phyloP scores from a whole-genome alignment of 192 early-diverging fungal genomes.

The Chytriomyces sp. region DNA sequence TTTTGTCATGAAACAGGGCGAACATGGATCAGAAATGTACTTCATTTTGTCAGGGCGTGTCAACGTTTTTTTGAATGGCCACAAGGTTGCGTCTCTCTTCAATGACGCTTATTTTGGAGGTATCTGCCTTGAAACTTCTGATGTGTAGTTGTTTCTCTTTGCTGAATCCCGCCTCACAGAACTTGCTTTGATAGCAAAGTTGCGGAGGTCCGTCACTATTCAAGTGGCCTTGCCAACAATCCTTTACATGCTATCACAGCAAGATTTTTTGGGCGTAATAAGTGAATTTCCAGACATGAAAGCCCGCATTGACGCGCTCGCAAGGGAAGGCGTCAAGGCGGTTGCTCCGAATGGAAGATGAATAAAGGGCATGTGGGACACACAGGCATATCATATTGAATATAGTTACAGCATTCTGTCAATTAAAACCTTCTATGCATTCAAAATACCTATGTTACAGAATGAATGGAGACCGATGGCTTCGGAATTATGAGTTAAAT shows the following conservation, averaged over 20 bases:
- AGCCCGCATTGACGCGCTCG: conserved; percentile 27
- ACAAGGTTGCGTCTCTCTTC: conserved; percentile 27
- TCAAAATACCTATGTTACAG: no score
- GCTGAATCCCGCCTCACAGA: not conserved
- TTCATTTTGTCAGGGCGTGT: conserved; percentile 50
- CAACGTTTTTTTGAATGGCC: conserved; percentile 41
- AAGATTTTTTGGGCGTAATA: conserved; percentile 36
- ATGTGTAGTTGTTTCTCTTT: not conserved
- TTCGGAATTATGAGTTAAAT: no score
- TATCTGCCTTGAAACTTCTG: not conserved
- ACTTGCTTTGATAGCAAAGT: conserved; percentile 5
- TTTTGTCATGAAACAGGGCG: conserved; percentile 31
- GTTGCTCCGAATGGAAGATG: no score
- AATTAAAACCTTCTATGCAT: no score
- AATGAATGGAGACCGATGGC: no score
- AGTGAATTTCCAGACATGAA: conserved; percentile 43
- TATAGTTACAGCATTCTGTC: no score
- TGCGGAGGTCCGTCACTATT: conserved; percentile 30
- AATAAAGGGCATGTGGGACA: no score
- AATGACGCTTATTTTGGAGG: conserved; percentile 19
- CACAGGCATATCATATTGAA: no score
- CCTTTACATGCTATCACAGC: conserved; percentile 30
- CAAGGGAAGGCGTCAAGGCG: no score
- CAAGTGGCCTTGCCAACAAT: conserved; percentile 10
- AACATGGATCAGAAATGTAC: conserved; percentile 53